Percentiles rank a stretch among this genome's conserved stretches.
These are phyloP conservation scores for Fusarium setosum DNA, from an alignment of 2,329 filamentous ascomycete species.

Conservation along the genomic window DNA sequence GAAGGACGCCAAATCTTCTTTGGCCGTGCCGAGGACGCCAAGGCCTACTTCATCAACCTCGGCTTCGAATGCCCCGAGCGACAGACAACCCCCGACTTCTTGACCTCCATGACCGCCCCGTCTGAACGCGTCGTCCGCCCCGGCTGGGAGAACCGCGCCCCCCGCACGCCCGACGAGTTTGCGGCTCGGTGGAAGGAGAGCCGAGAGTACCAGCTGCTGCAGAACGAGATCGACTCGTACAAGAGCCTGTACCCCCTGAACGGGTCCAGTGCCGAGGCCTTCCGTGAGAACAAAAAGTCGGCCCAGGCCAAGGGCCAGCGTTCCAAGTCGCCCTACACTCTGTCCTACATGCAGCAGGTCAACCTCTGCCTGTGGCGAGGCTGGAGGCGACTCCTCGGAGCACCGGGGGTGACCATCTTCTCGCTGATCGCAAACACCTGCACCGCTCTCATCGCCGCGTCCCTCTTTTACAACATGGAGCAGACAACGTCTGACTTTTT, in stretches of 20 bases:
- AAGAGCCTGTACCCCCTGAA: conserved; percentile 41
- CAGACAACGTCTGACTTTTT: conserved; percentile 24
- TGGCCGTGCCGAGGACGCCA: conserved; percentile 67
- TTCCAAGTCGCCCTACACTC: conserved; percentile 59
- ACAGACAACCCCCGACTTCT: conserved; percentile 73
- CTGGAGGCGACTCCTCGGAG: conserved; percentile 52
- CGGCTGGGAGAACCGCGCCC: conserved; percentile 49
- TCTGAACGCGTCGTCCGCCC: conserved; percentile 48
- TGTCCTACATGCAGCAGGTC: conserved; percentile 60
- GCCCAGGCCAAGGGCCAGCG: conserved; percentile 51
- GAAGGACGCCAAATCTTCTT: conserved; percentile 77
- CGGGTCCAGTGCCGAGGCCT: conserved; percentile 37
- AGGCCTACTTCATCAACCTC: conserved; percentile 69
- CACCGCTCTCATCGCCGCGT: conserved; percentile 26
- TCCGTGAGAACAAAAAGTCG: conserved; percentile 41
- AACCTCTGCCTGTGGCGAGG: conserved; percentile 55
- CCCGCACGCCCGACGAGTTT: conserved; percentile 53
- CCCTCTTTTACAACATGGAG: conserved; percentile 33
- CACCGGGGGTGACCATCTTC: conserved; percentile 27
- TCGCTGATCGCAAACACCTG: conserved; percentile 13
- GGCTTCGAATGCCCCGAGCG: conserved; percentile 72
- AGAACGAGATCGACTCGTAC: conserved; percentile 47
- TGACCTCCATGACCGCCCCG: conserved; percentile 64
- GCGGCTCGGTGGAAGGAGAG: conserved; percentile 49
- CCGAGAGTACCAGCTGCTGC: conserved; percentile 24